Conservation (phyloP, 257 asterid species). For the Solanum sitiens region DNA sequence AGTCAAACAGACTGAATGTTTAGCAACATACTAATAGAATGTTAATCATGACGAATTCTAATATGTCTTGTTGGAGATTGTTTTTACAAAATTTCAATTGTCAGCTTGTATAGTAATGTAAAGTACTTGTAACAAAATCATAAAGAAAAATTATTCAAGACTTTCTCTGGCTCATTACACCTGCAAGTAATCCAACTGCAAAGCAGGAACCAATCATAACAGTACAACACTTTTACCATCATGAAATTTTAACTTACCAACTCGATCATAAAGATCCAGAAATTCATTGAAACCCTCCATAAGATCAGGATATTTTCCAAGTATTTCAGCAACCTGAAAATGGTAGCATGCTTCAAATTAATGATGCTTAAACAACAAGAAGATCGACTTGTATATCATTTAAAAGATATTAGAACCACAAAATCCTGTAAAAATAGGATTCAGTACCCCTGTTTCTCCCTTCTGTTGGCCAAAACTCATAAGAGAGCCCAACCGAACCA, state of each 20-base stretch:
- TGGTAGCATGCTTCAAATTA: neutral
- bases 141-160: neutral
- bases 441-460: neutral
- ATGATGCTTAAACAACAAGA: neutral
- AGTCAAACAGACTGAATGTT: neutral
- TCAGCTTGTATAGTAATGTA: neutral
- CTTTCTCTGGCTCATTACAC: slow-evolving; percentile 5
- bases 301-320: slow-evolving; percentile 84
- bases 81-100: neutral
- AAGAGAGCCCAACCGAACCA: neutral
- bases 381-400: neutral
- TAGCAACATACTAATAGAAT: neutral
- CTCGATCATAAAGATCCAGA: slow-evolving; percentile 72
- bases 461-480: neutral
- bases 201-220: slow-evolving; percentile 21
- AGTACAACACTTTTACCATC: neutral
- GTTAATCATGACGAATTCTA: neutral
- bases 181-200: slow-evolving; percentile 88
- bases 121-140: neutral
- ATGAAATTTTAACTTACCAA: slow-evolving; percentile 40
- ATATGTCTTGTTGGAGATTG: neutral
- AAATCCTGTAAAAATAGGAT: neutral
- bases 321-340: slow-evolving; percentile 68
- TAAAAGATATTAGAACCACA: neutral
- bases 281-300: slow-evolving; percentile 81